Base-by-base conservation (phyloP, 495 filamentous ascomycete genomes). In the Podospora conica region DNA sequence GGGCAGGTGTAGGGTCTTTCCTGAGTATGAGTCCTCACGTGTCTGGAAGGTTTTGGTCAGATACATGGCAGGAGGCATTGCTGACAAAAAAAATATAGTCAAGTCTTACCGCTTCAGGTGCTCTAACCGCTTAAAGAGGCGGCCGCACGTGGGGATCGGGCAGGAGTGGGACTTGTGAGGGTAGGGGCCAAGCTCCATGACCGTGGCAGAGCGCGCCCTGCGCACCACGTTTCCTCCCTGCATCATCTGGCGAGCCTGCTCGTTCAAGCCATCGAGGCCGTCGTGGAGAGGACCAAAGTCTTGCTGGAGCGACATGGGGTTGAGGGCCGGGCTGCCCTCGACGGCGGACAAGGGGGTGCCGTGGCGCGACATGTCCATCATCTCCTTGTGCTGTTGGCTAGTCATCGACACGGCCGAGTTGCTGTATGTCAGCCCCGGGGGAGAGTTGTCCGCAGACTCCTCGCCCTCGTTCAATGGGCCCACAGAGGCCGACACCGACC, bases 11-110 rank as follows among this genome's bases (percentile, higher is more conserved):
- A 98, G 70, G 95, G 95, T 82, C 94, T 89, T 82, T 98, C 95
- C 85, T 98, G 95, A 22, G 95, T 98, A 83, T 98, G 95, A 74
- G 95, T 98, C 77, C 95, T 90, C 78, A 98, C 96, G 84, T 98
- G 95, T 82, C 93, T 97, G 77, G 79, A 89, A 84, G 80, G 80
- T 79, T 78, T 48, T 78, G 76, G 82, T 84, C 77, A 86, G 84
- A 80, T 80, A 76, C 72, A 76, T 70, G 74, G 70, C 71, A 67
- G 74, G 77, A 69, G 74, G 71, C 61, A 23, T 70, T 69, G 65
- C 66, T 66, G 71, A 81, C 73, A 87, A 82, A 84, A 75, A 77
- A 79, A 79, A 79, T 75, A 56, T 58, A 56, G 68, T 65, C 66
- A 73, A 73, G 77, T 79, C 91, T 86, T 91, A 96, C 92, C 95